Conservation (phyloP, 192 early-diverging fungal species). For the Backusella parvicylindrica region DNA sequence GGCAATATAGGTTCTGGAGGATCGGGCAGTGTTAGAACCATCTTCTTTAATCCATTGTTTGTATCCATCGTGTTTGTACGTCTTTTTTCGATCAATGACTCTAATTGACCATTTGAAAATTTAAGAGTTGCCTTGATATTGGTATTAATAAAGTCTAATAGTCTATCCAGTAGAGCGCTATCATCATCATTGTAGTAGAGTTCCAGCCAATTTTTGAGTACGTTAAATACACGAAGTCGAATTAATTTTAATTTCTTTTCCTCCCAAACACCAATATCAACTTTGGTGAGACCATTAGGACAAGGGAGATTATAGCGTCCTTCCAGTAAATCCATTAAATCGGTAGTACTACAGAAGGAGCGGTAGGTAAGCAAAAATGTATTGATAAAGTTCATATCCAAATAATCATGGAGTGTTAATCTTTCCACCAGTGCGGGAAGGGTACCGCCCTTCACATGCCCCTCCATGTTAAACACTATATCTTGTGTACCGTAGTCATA, state of each 20-base stretch:
- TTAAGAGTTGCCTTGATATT: slow-evolving; percentile 20
- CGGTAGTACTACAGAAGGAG: slow-evolving; percentile 75
- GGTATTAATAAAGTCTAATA: slow-evolving; percentile 20
- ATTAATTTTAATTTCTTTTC: slow-evolving; percentile 85
- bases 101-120: slow-evolving; percentile 20
- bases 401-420: slow-evolving; percentile 71
- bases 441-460: slow-evolving; percentile 78
- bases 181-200: slow-evolving; percentile 77
- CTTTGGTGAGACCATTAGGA: slow-evolving; percentile 55
- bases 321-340: slow-evolving; percentile 72
- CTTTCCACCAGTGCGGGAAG: slow-evolving; percentile 73
- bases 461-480: slow-evolving; percentile 71
- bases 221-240: slow-evolving; percentile 86
- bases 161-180: slow-evolving; percentile 35
- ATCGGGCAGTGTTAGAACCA: slow-evolving; percentile 57
- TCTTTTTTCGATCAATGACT: slow-evolving; percentile 23
- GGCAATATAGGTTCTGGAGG: slow-evolving; percentile 79
- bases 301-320: slow-evolving; percentile 71
- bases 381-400: slow-evolving; percentile 67
- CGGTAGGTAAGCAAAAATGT: slow-evolving; percentile 91
- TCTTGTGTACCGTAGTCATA: slow-evolving; percentile 66
- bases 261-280: slow-evolving; percentile 73
- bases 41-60: slow-evolving; percentile 51
- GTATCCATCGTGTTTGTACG: slow-evolving; percentile 39
- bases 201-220: slow-evolving; percentile 92